Conservation (phyloP, 495 filamentous ascomycete genomes). For the Hypoxylon intermedium region DNA sequence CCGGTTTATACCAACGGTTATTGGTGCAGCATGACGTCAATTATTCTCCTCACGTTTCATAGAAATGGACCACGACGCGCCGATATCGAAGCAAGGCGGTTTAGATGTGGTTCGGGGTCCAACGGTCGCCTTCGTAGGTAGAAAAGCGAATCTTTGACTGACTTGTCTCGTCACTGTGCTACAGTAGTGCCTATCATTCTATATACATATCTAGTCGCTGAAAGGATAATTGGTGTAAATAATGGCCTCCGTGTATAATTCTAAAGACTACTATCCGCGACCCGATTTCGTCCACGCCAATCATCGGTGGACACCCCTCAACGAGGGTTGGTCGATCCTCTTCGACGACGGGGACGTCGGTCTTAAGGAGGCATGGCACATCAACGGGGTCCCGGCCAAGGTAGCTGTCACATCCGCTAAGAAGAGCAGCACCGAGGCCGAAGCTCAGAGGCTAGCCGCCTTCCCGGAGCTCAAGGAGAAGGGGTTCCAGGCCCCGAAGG, state of each 20-base stretch:
- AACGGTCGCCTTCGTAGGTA: constrained; percentile 18
- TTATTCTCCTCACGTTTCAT: constrained; percentile 40
- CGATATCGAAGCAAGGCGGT: constrained; percentile 25
- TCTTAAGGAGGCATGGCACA: constrained; percentile 49
- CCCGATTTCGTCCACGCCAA: constrained; percentile 62
- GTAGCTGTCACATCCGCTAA: constrained; percentile 20
- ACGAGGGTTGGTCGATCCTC: constrained; percentile 63
- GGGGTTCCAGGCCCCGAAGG: constrained; percentile 35
- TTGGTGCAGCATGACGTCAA: constrained; percentile 39
- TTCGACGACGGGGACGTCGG: constrained; percentile 65
- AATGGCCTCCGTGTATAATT: constrained; percentile 38
- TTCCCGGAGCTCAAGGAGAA: constrained; percentile 44
- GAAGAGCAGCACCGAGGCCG: constrained; percentile 13
- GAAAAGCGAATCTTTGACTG: neutral
- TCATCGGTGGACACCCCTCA: constrained; percentile 60
- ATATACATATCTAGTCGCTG: constrained; percentile 1
- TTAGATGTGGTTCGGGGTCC: constrained; percentile 10
- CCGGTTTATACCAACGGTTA: constrained; percentile 12
- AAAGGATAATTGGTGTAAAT: neutral
- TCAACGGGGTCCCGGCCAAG: constrained; percentile 40
- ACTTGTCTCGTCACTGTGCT: neutral
- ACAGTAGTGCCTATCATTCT: no score
- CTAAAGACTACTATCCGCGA: constrained; percentile 47
- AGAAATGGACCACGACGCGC: constrained; percentile 35
- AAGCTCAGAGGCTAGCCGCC: constrained; percentile 40